Evolutionary conservation across 768 basidiomycete genomes (phyloP).

Genomic region (Serendipita sp.): DNA sequence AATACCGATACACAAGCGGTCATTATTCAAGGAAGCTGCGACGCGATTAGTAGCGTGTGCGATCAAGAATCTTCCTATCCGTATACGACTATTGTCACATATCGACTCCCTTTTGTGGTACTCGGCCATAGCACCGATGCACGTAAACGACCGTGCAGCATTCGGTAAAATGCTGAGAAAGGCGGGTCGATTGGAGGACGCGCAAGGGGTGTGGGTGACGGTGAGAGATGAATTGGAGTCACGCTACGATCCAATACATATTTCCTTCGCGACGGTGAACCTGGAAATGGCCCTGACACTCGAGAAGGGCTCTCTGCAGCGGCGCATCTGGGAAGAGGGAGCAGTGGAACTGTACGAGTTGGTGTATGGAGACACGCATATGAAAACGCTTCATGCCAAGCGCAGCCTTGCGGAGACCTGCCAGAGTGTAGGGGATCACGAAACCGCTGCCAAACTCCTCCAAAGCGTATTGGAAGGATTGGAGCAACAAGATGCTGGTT

Average conservation of each 20-base stretch:
- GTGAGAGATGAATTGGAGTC: neutral
- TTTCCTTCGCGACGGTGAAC: neutral
- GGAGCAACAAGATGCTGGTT: no score
- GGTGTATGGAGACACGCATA: neutral
- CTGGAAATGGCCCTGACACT: neutral
- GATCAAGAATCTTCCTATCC: neutral
- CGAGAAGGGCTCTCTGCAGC: neutral
- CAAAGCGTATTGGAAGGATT: no score
- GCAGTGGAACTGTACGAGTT: neutral
- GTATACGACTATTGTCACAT: neutral
- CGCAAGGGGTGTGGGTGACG: neutral
- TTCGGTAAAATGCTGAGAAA: neutral
- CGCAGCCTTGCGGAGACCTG: neutral
- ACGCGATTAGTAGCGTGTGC: neutral
- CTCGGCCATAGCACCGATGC: neutral
- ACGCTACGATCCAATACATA: neutral
- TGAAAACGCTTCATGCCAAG: neutral
- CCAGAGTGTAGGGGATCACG: no score
- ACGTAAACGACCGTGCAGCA: neutral
- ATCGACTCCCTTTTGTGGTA: neutral
- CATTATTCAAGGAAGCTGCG: neutral
- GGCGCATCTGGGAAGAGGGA: neutral
- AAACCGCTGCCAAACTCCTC: no score
- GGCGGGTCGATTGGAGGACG: neutral
- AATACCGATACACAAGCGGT: neutral